Base-by-base conservation (phyloP, 2,329 filamentous ascomycete genomes). In the Colletotrichum tofieldiae region DNA sequence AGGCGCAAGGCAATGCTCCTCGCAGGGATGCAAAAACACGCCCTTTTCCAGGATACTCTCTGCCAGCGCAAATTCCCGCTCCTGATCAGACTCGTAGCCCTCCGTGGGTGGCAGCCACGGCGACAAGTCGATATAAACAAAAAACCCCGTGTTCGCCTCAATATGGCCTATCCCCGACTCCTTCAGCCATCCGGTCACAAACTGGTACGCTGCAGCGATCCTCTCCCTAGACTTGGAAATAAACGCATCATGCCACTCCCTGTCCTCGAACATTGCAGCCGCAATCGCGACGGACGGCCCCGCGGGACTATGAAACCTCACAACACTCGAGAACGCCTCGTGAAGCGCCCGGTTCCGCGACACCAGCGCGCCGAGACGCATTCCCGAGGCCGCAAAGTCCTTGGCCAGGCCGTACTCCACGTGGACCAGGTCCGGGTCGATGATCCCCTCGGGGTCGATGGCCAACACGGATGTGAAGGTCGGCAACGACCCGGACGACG, bases 121-220 rank as follows among this genome's bases (percentile, higher is more conserved):
- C 0, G 83, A 84, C 20, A 91, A 75, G 75, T 90, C 83, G 2
- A 88, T 77, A 82, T 85, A 90, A 2, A 91, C 73, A 75, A 91
- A 91, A 75, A 90, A 89, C 0, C 86, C 88, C 0, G 88, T 88
- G 72, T 90, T 90, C n/a, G 82, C 82, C 80, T 79, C 79, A n/a
- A 83, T 61, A 71, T 87, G 88, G 5, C 79, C 75, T 4, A 90
- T 83, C 2, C 83, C 82, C 9, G 85, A 79, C 2, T 79, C 77
- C 11, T 77, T 74, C 20, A 90, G 78, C 5, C 78, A 79, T 0
- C 74, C 55, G 0, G 81, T 84, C 1, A 82, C 81, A 51, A 83
- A 82, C 5, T 75, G 75, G 67, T 88, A 85, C 0, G 83, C 81
- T 1, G 81, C 79, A 0, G 80, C 79, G 2, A 90, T 76, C 32